Conservation (phyloP, 208 protist species). For the Tritrichomonas musculus region DNA sequence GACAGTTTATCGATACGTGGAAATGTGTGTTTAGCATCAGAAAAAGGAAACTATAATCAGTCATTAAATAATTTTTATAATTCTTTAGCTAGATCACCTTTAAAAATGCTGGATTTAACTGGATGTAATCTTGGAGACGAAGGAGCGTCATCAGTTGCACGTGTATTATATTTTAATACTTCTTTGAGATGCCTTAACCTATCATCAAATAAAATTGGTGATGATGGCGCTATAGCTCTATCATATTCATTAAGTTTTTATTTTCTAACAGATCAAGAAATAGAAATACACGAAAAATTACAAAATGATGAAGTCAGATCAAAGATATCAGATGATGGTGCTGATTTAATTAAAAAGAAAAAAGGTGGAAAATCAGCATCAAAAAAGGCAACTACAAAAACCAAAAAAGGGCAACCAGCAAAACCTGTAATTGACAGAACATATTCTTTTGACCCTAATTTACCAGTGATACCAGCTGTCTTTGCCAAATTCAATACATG, state of each 20-base stretch:
- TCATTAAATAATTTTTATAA: neutral
- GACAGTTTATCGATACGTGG: neutral
- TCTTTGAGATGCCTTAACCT: neutral
- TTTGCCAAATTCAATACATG: neutral
- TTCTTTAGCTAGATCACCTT: neutral
- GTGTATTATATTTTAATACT: neutral
- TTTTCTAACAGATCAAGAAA: neutral
- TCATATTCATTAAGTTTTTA: neutral
- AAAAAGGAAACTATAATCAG: neutral
- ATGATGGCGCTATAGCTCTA: conserved; percentile 12
- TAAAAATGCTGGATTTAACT: conserved; percentile 35
- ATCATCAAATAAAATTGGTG: conserved; percentile 22
- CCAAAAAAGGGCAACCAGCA: neutral
- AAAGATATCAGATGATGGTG: conserved; percentile 7
- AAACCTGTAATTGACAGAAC: neutral
- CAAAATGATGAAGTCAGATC: neutral
- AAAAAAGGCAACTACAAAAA: neutral
- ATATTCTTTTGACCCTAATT: neutral
- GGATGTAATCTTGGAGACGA: conserved; percentile 32
- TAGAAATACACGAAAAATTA: neutral
- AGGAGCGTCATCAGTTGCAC: conserved; percentile 31
- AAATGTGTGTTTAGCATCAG: neutral
- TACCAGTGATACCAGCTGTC: neutral
- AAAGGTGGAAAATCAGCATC: neutral
- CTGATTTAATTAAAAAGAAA: neutral